Conservation (phyloP, 306 rosid genomes). For the Senna siamea region DNA sequence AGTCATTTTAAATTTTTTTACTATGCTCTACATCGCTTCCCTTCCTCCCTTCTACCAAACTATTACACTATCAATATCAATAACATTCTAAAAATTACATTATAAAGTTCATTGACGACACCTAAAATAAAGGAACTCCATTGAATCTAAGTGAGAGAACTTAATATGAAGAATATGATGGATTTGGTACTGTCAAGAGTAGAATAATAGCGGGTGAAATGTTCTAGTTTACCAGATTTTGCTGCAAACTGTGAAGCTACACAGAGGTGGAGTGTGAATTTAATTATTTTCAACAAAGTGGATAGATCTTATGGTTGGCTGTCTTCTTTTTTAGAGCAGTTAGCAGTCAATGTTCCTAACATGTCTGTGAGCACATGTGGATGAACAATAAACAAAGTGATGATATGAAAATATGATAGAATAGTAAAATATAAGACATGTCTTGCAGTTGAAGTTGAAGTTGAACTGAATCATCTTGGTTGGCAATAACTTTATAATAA, state of each 20-base stretch:
- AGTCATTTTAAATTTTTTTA: too few species aligned
- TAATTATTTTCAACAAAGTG: too few species aligned
- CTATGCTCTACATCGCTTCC: background rate
- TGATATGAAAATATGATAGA: background rate
- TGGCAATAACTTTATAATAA: too few species aligned
- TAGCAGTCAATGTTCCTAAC: constrained; percentile 24
- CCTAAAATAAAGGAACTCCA: too few species aligned
- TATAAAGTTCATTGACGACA: too few species aligned
- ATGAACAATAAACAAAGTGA: background rate
- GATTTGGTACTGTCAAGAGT: too few species aligned
- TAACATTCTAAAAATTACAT: too few species aligned
- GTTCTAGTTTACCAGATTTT: too few species aligned
- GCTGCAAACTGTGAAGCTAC: background rate
- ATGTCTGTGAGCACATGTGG: background rate
- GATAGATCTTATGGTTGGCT: background rate
- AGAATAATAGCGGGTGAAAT: too few species aligned
- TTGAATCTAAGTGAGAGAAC: too few species aligned
- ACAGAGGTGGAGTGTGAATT: too few species aligned
- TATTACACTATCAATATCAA: background rate
- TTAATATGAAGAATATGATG: too few species aligned
- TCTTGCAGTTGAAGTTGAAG: background rate
- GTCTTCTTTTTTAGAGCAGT: background rate
- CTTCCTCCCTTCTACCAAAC: background rate
- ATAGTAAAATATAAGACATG: background rate
- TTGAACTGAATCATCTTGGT: constrained; percentile 17